A percentile compares a stretch with the other conserved stretches of the same genome.
Evolutionary conservation across 1,284 basidiomycete species (phyloP).

Genomic region (Kwoniella shivajii): DNA sequence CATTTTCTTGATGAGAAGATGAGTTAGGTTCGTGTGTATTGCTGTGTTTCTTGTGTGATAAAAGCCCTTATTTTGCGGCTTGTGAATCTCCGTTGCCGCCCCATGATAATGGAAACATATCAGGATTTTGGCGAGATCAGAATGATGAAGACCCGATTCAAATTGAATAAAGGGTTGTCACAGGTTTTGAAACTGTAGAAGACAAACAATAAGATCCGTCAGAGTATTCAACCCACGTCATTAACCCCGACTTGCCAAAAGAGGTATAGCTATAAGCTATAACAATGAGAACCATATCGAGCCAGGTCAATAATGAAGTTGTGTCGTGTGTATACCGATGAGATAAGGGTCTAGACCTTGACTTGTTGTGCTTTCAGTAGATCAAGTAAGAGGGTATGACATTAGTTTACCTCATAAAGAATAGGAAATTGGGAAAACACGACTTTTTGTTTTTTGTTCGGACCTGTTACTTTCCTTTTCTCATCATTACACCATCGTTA

Average conservation of each 20-base stretch:
- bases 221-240: no score
- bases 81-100: no score
- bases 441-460: slow-evolving; percentile 1
- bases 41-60: no score
- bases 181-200: background rate
- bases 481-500: no score
- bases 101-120: no score
- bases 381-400: background rate
- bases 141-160: background rate
- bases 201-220: no score
- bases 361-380: background rate
- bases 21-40: no score
- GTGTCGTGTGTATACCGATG: slow-evolving; percentile 1
- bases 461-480: background rate
- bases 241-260: background rate
- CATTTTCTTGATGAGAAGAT: no score
- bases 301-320: no score
- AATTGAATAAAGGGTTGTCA: slow-evolving; percentile 1
- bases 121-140: background rate
- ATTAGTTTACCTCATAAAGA: background rate
- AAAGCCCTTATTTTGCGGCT: no score
- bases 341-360: background rate
- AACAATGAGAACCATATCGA: background rate
- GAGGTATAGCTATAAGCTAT: background rate
- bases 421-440: background rate